Evolutionary conservation across 371 early-diverging fungal species (phyloP).

Genomic region (Dichotomocladium elegans): DNA sequence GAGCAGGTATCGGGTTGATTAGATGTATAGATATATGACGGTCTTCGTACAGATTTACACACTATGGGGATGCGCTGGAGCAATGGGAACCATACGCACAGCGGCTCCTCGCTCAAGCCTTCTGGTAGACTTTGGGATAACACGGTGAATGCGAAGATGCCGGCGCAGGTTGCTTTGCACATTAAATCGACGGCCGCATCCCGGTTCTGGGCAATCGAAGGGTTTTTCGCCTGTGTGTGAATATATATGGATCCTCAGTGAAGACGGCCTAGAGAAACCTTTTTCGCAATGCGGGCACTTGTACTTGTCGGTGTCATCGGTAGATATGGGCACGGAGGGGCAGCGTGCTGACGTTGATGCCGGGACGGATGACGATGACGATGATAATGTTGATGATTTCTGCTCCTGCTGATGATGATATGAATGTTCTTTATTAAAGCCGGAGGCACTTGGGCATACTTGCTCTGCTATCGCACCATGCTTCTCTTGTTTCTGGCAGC

Average conservation of each 20-base stretch:
- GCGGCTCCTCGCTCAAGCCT: neutral
- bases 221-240: slow-evolving; percentile 70
- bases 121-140: neutral
- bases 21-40: neutral
- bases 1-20: neutral
- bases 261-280: slow-evolving; percentile 56
- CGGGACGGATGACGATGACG: too few species aligned
- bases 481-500: neutral
- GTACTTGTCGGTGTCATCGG: neutral
- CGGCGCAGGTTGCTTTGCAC: slow-evolving; percentile 63
- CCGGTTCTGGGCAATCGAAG: slow-evolving; percentile 44
- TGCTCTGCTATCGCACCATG: neutral
- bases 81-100: neutral
- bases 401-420: neutral
- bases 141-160: slow-evolving; percentile 43
- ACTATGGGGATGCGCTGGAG: neutral
- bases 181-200: slow-evolving; percentile 55
- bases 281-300: slow-evolving; percentile 54
- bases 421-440: neutral
- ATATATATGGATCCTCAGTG: slow-evolving; percentile 53
- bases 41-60: too few species aligned
- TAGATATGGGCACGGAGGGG: neutral
- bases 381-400: neutral
- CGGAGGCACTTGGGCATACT: neutral
- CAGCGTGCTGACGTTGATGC: neutral